A percentile compares a stretch with the other conserved stretches of the same genome.
phyloP scores from a whole-genome alignment of 106 monocot species.

The Dioscorea zingiberensis region DNA sequence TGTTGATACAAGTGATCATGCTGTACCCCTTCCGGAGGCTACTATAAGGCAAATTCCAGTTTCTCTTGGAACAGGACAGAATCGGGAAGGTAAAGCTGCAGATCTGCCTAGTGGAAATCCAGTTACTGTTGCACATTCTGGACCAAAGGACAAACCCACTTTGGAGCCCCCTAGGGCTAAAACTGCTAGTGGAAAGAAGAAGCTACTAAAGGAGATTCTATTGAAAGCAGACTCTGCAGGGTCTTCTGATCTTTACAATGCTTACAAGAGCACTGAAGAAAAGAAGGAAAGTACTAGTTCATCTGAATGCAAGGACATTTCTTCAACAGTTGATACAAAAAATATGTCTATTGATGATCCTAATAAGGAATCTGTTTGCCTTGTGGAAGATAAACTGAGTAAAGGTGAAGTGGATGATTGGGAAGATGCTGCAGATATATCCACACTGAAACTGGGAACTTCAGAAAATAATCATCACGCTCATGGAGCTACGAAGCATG shows the following conservation, averaged over 20 bases:
- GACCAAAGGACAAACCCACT: conserved; percentile 32
- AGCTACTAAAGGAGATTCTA: conserved; percentile 60
- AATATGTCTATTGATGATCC: conserved; percentile 13
- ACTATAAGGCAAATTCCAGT: neutral
- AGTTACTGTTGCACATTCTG: conserved; percentile 6
- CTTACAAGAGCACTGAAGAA: conserved; percentile 80
- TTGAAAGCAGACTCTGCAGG: conserved; percentile 88
- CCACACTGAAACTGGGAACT: conserved; percentile 38
- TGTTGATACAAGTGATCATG: conserved; percentile 1
- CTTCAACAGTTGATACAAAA: conserved; percentile 12
- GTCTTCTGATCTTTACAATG: conserved; percentile 77
- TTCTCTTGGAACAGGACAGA: conserved; percentile 2
- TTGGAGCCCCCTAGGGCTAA: conserved; percentile 29
- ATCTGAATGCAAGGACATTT: conserved; percentile 21
- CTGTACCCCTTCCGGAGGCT: neutral
- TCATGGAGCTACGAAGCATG: neutral
- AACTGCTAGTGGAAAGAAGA: conserved; percentile 35
- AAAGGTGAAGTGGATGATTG: conserved; percentile 73
- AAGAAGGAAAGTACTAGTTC: conserved; percentile 22
- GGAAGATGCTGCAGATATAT: conserved; percentile 77
- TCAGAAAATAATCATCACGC: no score
- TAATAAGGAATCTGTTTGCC: conserved; percentile 15
- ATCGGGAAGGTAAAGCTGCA: conserved; percentile 4
- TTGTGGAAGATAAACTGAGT: conserved; percentile 31
- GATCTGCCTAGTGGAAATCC: conserved; percentile 3